Evolutionary conservation across 768 basidiomycete species (phyloP).

Genomic region (Kwoniella bestiolae): DNA sequence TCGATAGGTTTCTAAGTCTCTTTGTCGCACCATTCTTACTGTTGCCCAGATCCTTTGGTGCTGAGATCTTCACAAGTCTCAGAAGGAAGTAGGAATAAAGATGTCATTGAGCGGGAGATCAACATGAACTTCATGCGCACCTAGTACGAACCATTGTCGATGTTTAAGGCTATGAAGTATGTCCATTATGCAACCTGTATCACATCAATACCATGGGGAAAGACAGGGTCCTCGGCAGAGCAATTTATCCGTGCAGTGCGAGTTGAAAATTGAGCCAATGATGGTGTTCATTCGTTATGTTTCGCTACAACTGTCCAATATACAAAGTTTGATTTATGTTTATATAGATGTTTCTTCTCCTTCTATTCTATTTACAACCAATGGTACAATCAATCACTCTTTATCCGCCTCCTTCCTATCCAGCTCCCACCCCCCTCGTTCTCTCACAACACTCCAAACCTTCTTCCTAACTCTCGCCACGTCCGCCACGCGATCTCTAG

Average conservation of each 20-base stretch:
- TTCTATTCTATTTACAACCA: too few relatives aligned
- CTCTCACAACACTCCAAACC: conserved; percentile 56
- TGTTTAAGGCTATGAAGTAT: too few relatives aligned
- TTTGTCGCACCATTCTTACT: not conserved
- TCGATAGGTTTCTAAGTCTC: conserved; percentile 5
- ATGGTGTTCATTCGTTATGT: not conserved
- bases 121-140: too few relatives aligned
- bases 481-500: conserved; percentile 55
- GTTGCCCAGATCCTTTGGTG: not conserved
- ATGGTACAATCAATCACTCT: conserved; percentile 8
- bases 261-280: too few relatives aligned
- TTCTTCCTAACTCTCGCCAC: conserved; percentile 54
- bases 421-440: conserved; percentile 49
- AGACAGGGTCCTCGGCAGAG: too few relatives aligned
- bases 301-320: conserved; percentile 19
- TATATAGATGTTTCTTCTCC: not conserved
- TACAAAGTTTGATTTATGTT: not conserved
- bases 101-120: too few relatives aligned
- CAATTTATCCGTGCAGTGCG: not conserved
- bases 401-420: conserved; percentile 23
- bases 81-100: too few relatives aligned
- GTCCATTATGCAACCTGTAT: not conserved
- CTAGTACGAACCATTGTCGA: too few relatives aligned
- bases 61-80: too few relatives aligned
- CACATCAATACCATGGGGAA: not conserved